These are phyloP conservation scores for Apiospora kogelbergensis DNA, from an alignment of 2,329 filamentous ascomycete species.

Conservation along the genomic window DNA sequence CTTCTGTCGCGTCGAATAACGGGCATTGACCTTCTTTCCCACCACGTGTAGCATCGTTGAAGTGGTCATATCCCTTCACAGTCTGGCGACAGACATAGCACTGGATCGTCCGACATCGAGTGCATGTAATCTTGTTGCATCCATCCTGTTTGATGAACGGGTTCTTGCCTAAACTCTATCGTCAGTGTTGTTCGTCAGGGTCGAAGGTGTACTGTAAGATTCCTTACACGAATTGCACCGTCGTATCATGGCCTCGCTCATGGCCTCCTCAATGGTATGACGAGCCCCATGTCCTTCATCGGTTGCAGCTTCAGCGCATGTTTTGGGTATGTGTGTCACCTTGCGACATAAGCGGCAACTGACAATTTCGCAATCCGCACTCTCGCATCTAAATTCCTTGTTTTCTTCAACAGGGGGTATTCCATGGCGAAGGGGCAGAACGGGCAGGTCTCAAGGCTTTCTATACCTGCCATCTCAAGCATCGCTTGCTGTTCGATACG, in stretches of 20 bases:
- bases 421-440: constrained; percentile 82
- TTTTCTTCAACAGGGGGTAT: constrained; percentile 65
- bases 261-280: constrained; percentile 77
- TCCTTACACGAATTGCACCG: constrained; percentile 65
- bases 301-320: constrained; percentile 64
- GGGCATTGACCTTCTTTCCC: constrained; percentile 60
- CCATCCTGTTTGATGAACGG: constrained; percentile 77
- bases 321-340: constrained; percentile 70
- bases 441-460: constrained; percentile 73
- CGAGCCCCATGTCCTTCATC: constrained; percentile 62
- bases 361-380: constrained; percentile 60
- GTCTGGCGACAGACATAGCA: constrained; percentile 73
- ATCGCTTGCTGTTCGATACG: constrained; percentile 70
- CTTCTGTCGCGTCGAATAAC: constrained; percentile 63
- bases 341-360: constrained; percentile 69
- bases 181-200: background rate
- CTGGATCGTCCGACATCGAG: constrained; percentile 55
- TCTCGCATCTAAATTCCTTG: constrained; percentile 72
- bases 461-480: constrained; percentile 67
- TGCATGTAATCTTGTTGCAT: constrained; percentile 83
- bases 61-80: constrained; percentile 65
- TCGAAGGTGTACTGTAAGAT: background rate
- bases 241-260: constrained; percentile 76
- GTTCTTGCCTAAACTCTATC: constrained; percentile 50
- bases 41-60: constrained; percentile 52